Evolutionary conservation across 108 stramenopile genomes (phyloP).

Genomic region (Cyclotella sp.): DNA sequence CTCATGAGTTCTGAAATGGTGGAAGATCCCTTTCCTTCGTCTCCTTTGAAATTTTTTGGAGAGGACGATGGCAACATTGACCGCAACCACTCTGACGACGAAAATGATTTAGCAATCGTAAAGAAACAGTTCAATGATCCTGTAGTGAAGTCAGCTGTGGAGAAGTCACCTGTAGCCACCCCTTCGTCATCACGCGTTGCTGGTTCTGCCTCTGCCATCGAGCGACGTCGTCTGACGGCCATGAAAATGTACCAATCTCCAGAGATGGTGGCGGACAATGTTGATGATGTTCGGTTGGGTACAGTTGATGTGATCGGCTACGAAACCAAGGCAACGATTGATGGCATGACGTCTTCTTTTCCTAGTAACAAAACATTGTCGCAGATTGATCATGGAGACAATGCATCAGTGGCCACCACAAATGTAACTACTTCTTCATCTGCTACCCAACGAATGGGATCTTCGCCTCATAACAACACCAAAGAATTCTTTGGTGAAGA

Average conservation of each 20-base stretch:
- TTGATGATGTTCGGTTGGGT: constrained; percentile 44
- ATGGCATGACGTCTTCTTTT: neutral
- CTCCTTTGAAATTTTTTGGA: neutral
- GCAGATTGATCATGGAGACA: constrained; percentile 7
- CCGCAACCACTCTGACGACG: neutral
- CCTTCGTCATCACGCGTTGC: neutral
- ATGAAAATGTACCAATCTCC: constrained; percentile 49
- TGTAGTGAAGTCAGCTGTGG: neutral
- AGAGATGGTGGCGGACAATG: constrained; percentile 54
- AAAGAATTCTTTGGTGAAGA: constrained; percentile 6
- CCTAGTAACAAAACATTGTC: neutral
- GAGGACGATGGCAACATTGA: neutral
- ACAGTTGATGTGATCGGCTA: constrained; percentile 36
- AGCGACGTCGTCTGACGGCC: constrained; percentile 44
- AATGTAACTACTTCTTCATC: constrained; percentile 47
- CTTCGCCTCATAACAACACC: neutral
- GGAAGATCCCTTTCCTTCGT: constrained; percentile 34
- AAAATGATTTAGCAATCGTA: neutral
- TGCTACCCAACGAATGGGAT: constrained; percentile 48
- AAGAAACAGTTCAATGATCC: neutral
- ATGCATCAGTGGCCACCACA: constrained; percentile 29
- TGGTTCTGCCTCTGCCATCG: constrained; percentile 16
- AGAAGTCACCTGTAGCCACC: neutral
- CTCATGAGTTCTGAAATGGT: constrained; percentile 51
- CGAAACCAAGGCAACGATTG: constrained; percentile 8